Base-by-base conservation (phyloP, 106 monocot species). In the Dioscorea alata region DNA sequence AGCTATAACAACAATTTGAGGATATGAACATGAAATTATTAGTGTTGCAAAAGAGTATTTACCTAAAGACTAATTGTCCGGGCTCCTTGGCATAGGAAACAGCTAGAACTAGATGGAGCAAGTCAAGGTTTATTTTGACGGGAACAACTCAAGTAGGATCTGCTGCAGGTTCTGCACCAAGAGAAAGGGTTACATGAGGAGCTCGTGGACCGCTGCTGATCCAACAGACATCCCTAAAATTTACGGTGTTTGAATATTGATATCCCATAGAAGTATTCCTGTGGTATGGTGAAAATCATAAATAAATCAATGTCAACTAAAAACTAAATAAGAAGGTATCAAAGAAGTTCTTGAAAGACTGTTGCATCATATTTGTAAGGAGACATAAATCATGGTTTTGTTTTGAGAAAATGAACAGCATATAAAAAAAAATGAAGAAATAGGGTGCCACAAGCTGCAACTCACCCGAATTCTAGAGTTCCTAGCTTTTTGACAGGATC, bases 41-140 rank as follows among this genome's bases (percentile, higher is more conserved):
- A 42, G 42, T 42, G 10, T 5, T 6, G 42, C 42, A 42, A 10
- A 42, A 10, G 9, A 42, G 42, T 8, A 42, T 42, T 70, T 82
- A 87, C 96, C 96, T 89, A 50, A 92, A 86, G 49, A 89, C 74
- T 48, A 97, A 85, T 74, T 97, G 78, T 75, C 92, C 86, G 54
- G 84, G 72, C 71, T 97, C 89, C 72, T 92, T 89, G 8, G 92
- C 96, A 85, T 89, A 92, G 24, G 92, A 97, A 78, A 92, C 86
- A 72, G 92, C 92, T 64, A 97, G 80, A 80, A 92, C 84, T 57
- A 63, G 75, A 81, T 89, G 89, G 33, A 97, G 73, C 59, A 96
- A 82, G 61, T 96, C 96, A 49, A 69, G 83, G 59, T 78, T 96
- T 57, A 92, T 86, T 70, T 73, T 89, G 4, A 92, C 84, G 23